Evolutionary conservation across 2,329 filamentous ascomycete genomes (phyloP).

Genomic region (Aspergillus awamori): DNA sequence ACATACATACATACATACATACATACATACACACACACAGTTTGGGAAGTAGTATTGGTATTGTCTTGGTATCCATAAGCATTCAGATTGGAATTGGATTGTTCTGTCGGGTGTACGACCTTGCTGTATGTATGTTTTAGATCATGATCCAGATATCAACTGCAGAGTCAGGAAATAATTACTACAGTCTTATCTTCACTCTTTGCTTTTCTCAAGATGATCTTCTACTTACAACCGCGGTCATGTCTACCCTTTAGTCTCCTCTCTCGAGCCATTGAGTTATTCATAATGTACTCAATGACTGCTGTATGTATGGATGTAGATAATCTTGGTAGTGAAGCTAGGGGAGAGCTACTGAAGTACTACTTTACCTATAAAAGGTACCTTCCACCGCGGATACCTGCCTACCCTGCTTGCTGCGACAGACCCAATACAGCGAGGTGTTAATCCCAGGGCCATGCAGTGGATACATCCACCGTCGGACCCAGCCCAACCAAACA

Average conservation of each 20-base stretch:
- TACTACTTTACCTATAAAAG: neutral
- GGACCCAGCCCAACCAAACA: slow-evolving; percentile 14
- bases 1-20: too few relatives aligned
- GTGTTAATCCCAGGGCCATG: neutral
- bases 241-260: too few relatives aligned
- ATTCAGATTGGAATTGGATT: neutral
- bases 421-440: neutral
- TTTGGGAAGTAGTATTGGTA: neutral
- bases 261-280: too few relatives aligned
- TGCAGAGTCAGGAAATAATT: neutral
- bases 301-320: too few relatives aligned
- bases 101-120: slow-evolving; percentile 9
- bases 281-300: too few relatives aligned
- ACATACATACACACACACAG: neutral
- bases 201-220: too few relatives aligned
- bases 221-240: too few relatives aligned
- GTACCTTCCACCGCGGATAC: neutral
- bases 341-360: too few relatives aligned
- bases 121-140: slow-evolving; percentile 11
- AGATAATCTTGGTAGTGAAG: too few relatives aligned
- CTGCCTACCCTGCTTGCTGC: neutral
- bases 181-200: neutral
- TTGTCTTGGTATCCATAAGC: neutral
- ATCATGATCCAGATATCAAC: slow-evolving; percentile 1
- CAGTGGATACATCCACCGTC: slow-evolving; percentile 1